These are phyloP conservation scores for Articulospora tetracladia DNA, from an alignment of 495 filamentous ascomycete species.

Conservation along the genomic window DNA sequence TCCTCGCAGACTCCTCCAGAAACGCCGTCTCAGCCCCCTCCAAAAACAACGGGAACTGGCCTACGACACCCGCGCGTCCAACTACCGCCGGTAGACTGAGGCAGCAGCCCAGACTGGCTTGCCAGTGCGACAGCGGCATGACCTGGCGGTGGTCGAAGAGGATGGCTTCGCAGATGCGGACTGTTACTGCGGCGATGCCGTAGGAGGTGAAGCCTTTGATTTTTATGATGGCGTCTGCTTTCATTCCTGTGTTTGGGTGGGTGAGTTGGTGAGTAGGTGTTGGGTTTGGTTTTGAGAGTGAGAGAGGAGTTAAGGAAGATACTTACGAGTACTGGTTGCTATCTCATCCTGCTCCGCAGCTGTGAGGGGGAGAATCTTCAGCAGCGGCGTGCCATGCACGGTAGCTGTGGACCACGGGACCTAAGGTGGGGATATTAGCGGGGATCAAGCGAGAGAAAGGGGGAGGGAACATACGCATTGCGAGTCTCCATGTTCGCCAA, in stretches of 20 bases:
- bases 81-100: slow-evolving; percentile 34
- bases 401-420: slow-evolving; percentile 36
- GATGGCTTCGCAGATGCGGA: slow-evolving; percentile 36
- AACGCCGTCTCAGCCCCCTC: slow-evolving; percentile 25
- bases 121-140: slow-evolving; percentile 33
- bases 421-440: slow-evolving; percentile 13
- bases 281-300: too few species aligned
- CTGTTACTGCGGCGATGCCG: slow-evolving; percentile 33
- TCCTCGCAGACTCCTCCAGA: slow-evolving; percentile 27
- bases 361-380: slow-evolving; percentile 21
- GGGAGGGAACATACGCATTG: slow-evolving; percentile 22
- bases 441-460: neutral
- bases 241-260: slow-evolving; percentile 29
- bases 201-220: slow-evolving; percentile 39
- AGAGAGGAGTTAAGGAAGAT: too few species aligned
- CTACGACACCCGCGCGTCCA: slow-evolving; percentile 30
- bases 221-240: slow-evolving; percentile 30
- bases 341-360: slow-evolving; percentile 21
- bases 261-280: too few species aligned
- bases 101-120: slow-evolving; percentile 31
- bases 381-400: slow-evolving; percentile 29
- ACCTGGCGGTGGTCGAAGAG: slow-evolving; percentile 30
- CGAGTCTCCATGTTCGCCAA: slow-evolving; percentile 41
- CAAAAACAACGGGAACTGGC: slow-evolving; percentile 25
- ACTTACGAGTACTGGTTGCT: too few species aligned